phyloP scores from a whole-genome alignment of 108 stramenopile species.

The Aurantiochytrium sp. region DNA sequence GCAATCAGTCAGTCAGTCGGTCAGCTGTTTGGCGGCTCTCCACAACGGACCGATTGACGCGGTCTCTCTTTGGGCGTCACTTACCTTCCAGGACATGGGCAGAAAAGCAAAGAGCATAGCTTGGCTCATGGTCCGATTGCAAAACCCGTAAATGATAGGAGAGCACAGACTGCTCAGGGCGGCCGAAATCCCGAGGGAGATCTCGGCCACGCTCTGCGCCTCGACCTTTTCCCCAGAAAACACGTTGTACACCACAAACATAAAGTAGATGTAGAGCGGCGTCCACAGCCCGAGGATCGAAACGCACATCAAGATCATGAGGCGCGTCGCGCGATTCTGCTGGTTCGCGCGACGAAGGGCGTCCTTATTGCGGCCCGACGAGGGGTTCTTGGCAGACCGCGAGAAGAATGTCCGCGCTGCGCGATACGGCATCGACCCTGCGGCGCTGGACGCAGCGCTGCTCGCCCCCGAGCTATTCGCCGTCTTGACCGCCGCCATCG shows the following conservation, averaged over 20 bases:
- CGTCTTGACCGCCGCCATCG: not conserved
- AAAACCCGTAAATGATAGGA: not conserved
- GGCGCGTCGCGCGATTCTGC: not conserved
- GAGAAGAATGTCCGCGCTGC: not conserved
- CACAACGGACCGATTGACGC: no score
- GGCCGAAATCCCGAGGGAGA: not conserved
- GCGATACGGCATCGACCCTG: not conserved
- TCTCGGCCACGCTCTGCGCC: not conserved
- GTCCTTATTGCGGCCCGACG: not conserved
- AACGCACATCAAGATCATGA: constrained; percentile 26
- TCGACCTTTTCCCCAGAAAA: not conserved
- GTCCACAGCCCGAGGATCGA: not conserved
- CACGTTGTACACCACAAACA: not conserved
- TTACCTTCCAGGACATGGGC: constrained; percentile 13
- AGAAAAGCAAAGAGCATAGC: not conserved
- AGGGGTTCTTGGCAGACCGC: not conserved
- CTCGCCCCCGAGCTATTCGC: not conserved
- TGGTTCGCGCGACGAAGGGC: not conserved
- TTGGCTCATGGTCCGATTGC: not conserved
- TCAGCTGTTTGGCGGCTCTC: no score
- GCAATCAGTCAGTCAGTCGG: no score
- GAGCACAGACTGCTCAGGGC: not conserved
- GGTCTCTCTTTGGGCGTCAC: no score
- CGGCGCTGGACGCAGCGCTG: not conserved
- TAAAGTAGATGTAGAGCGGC: not conserved